Evolutionary conservation across 139 green algal genomes (phyloP), one percentile per base, ranked within the genome.

Genomic region (Micractinium sp.): DNA sequence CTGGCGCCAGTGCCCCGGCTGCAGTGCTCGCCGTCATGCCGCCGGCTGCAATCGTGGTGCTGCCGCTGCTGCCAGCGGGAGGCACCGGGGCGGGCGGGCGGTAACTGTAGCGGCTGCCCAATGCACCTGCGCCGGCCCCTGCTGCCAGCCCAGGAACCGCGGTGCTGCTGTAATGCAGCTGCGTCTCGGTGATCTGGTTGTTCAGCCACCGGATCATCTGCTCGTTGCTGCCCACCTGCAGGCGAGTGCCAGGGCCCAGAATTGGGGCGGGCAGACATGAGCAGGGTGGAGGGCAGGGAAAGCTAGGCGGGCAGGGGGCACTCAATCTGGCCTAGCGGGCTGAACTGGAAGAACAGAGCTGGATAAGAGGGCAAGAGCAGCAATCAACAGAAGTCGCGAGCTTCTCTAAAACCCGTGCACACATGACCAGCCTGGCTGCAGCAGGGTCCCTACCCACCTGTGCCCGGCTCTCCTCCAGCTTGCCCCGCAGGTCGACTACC

Each of bases 191-290:
- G 14, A 98, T 94, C 91, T 97, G 97, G 61, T 94, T 93, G 92
- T 99, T 98, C 16, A 99, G 94, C 97, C 97, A 99, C 0, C 95
- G 89, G 39, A 99, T 98, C 96, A 99, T 98, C 89, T 98, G 94
- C 90, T 99, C 95, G 86, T 98, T 98, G 91, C 92, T 94, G 67
- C 66, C 87, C 78, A 84, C 47, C 78, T 80, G 35, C 31, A 22
- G 18, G 74, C 47, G 47, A 56, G 47, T 56, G 47, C 47, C 47
- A 56, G 47, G 47, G 47, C 47, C 47, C 47, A 56, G 47, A 56
- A 56, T 9, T 9, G 47, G 47, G 47, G 47, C 2, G 16, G 18
- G 71, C 71, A 38, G 71, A 12, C 71, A 75, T 18, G 67, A 35
- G 67, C 67, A 2, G 67, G 47, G 7, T 75, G 63, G 15, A 29